Evolutionary conservation across 2,329 filamentous ascomycete genomes (phyloP).

Genomic region (Talaromyces islandicus): DNA sequence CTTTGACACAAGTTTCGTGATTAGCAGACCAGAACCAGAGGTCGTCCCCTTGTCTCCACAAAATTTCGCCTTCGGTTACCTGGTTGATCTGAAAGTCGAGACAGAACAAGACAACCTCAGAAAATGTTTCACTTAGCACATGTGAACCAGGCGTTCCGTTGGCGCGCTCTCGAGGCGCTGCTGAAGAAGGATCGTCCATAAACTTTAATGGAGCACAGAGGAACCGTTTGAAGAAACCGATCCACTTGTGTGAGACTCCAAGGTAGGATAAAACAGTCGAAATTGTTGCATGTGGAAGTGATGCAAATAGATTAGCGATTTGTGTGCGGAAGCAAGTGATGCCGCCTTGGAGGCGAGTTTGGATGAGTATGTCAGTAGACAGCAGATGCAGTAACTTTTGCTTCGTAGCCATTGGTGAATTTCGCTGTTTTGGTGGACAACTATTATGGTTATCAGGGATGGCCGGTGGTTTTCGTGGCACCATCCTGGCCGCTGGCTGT

Average conservation of each 20-base stretch:
- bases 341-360: not conserved
- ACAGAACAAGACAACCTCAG: not conserved
- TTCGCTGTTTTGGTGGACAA: not conserved
- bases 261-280: not conserved
- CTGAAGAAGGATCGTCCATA: not conserved
- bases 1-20: conserved; percentile 41
- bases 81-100: not conserved
- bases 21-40: conserved; percentile 62
- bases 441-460: not conserved
- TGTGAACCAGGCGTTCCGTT: not conserved
- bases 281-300: not conserved
- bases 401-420: not conserved
- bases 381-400: not conserved
- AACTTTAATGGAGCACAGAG: not conserved
- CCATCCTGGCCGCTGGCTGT: not conserved
- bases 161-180: not conserved
- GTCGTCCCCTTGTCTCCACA: conserved; percentile 54
- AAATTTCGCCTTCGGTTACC: not conserved
- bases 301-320: not conserved
- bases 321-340: not conserved
- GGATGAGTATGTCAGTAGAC: not conserved
- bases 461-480: not conserved
- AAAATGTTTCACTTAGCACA: not conserved
- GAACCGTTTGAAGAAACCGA: not conserved
- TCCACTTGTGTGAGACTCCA: not conserved